Evolutionary conservation across 108 stramenopile species (phyloP).

Genomic region (Skeletonema grethae): DNA sequence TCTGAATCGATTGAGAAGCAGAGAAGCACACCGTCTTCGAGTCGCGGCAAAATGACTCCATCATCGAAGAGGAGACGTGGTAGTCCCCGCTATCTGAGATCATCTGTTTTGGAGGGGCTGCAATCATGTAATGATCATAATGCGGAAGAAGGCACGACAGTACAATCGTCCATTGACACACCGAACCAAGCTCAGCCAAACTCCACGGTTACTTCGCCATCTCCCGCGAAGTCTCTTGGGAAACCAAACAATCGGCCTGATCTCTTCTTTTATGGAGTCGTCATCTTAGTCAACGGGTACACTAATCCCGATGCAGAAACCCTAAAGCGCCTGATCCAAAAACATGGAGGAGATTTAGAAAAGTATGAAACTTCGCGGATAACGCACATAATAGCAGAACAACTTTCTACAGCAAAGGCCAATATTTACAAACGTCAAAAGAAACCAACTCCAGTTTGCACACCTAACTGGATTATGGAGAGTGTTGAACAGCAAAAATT

Average conservation of each 20-base stretch:
- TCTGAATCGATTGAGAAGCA: neutral
- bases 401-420: conserved; percentile 77
- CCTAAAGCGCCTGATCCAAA: conserved; percentile 70
- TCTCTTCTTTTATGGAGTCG: conserved; percentile 74
- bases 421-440: conserved; percentile 72
- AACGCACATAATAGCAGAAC: conserved; percentile 82
- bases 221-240: neutral
- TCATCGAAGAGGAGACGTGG: conserved; percentile 7
- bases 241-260: conserved; percentile 53
- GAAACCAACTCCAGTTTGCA: conserved; percentile 62
- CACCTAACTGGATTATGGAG: conserved; percentile 78
- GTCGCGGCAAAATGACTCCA: neutral
- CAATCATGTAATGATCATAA: conserved; percentile 1
- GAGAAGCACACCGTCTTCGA: neutral
- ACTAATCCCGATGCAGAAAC: conserved; percentile 74
- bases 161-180: neutral
- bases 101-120: conserved; percentile 16
- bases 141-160: neutral
- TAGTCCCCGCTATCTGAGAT: conserved; percentile 11
- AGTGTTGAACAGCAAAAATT: conserved; percentile 52
- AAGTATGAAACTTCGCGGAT: conserved; percentile 82
- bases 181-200: neutral
- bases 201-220: conserved; percentile 1
- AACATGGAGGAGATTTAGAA: conserved; percentile 80
- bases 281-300: conserved; percentile 79